phyloP scores from a whole-genome alignment of 306 rosid genomes.

The Herpetospermum pedunculosum region DNA sequence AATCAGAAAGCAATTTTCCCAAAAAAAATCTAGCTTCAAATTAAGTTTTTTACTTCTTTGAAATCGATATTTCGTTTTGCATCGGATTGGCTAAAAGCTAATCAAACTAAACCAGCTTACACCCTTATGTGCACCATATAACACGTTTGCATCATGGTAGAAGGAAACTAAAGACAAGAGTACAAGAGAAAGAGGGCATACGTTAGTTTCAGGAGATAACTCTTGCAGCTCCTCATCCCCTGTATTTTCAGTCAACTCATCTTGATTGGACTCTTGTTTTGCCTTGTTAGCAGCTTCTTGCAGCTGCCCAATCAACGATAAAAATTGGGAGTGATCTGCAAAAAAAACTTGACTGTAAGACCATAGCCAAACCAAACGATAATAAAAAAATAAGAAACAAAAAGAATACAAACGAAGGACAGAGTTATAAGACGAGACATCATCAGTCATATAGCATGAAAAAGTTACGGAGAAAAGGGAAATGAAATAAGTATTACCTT shows the following conservation, averaged over 20 bases:
- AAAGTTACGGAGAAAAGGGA: not conserved
- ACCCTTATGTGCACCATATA: not conserved
- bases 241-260: constrained; percentile 26
- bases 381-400: not conserved
- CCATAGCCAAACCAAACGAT: not conserved
- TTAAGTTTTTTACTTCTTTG: not conserved
- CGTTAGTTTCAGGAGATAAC: constrained; percentile 26
- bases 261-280: constrained; percentile 32
- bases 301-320: constrained; percentile 42
- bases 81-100: not conserved
- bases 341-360: not conserved
- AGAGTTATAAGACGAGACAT: not conserved
- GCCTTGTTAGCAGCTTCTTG: constrained; percentile 41
- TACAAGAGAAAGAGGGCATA: constrained; percentile 24
- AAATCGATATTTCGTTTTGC: not conserved
- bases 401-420: not conserved
- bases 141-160: not conserved
- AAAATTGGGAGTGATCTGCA: constrained; percentile 49
- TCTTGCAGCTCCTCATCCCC: constrained; percentile 33
- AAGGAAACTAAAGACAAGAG: constrained; percentile 15
- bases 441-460: not conserved
- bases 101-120: not conserved
- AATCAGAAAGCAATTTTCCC: not conserved
- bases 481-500: constrained; percentile 27
- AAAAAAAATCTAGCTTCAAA: no score